Conservation (phyloP, 2,329 filamentous ascomycete species). For the Aspergillus jensenii region DNA sequence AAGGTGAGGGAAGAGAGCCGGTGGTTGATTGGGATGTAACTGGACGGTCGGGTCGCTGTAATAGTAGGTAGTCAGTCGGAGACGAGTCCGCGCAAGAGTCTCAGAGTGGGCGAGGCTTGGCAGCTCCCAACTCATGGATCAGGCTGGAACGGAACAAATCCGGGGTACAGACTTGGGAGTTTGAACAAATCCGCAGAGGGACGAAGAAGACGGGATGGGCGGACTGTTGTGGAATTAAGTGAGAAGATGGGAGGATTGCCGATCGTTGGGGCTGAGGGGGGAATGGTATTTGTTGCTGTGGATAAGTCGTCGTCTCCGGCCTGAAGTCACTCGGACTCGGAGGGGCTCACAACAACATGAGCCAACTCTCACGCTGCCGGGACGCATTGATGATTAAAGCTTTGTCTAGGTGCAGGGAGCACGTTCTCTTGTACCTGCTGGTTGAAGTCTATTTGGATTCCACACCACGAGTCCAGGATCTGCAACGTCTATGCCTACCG, state of each 20-base stretch:
- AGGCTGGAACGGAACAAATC: conserved; percentile 9
- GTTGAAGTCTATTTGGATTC: not conserved
- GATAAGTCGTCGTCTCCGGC: not conserved
- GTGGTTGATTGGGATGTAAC: not conserved
- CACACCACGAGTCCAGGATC: not conserved
- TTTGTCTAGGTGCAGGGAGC: not conserved
- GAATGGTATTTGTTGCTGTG: not conserved
- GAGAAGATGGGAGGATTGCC: conserved; percentile 4
- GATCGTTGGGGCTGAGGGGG: conserved; percentile 9
- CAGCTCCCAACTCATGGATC: conserved; percentile 10
- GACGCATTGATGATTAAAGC: not conserved
- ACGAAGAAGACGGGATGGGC: not conserved
- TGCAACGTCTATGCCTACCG: not conserved
- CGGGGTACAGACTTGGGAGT: not conserved
- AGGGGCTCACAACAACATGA: not conserved
- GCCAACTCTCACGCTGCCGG: not conserved
- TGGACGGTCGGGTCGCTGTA: conserved; percentile 5
- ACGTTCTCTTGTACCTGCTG: not conserved
- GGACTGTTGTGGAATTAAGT: not conserved
- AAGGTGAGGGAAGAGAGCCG: not conserved
- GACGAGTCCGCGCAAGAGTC: not conserved
- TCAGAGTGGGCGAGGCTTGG: conserved; percentile 9
- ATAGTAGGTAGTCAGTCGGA: not conserved
- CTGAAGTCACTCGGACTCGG: not conserved
- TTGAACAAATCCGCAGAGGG: not conserved